Evolutionary conservation across 495 filamentous ascomycete species (phyloP).

Genomic region (Trichocladium uniseriatum): DNA sequence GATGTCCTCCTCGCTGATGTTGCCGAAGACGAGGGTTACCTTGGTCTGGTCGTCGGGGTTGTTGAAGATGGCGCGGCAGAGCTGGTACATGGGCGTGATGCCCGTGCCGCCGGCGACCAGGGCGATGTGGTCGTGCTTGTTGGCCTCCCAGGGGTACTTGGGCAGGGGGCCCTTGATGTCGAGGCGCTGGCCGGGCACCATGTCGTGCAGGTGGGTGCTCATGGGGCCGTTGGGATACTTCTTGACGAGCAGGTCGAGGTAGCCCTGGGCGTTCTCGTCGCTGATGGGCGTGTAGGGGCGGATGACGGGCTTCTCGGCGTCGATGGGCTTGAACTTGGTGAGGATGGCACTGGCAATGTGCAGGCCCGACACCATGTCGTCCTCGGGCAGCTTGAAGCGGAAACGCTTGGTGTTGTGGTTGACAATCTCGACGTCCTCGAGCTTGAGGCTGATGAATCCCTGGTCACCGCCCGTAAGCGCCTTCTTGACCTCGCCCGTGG

Average conservation of each 20-base stretch:
- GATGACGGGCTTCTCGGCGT: constrained; percentile 71
- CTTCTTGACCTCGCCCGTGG: constrained; percentile 32
- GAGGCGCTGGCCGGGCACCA: constrained; percentile 69
- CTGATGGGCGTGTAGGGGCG: constrained; percentile 88
- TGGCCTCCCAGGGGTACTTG: constrained; percentile 84
- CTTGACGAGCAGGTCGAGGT: constrained; percentile 86
- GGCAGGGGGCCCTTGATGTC: constrained; percentile 91
- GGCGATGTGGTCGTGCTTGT: constrained; percentile 93
- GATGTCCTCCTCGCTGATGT: constrained; percentile 77
- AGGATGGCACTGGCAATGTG: constrained; percentile 73
- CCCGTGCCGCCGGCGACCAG: constrained; percentile 92
- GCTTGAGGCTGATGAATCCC: constrained; percentile 70
- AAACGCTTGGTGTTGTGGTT: constrained; percentile 87
- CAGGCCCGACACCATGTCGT: constrained; percentile 74
- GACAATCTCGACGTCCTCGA: constrained; percentile 65
- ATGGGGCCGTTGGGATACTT: constrained; percentile 82
- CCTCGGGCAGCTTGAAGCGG: constrained; percentile 74
- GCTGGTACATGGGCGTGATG: constrained; percentile 88
- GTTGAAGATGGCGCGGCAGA: constrained; percentile 76
- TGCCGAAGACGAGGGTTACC: constrained; percentile 88
- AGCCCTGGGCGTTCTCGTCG: constrained; percentile 70
- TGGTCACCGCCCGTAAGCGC: constrained; percentile 79
- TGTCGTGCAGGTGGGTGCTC: constrained; percentile 75
- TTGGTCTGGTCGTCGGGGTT: constrained; percentile 95
- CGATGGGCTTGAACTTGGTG: constrained; percentile 73